A percentile compares a stretch with the other conserved stretches of the same genome.
Conservation (phyloP, 371 early-diverging fungal species). For the Apophysomyces sp. region DNA sequence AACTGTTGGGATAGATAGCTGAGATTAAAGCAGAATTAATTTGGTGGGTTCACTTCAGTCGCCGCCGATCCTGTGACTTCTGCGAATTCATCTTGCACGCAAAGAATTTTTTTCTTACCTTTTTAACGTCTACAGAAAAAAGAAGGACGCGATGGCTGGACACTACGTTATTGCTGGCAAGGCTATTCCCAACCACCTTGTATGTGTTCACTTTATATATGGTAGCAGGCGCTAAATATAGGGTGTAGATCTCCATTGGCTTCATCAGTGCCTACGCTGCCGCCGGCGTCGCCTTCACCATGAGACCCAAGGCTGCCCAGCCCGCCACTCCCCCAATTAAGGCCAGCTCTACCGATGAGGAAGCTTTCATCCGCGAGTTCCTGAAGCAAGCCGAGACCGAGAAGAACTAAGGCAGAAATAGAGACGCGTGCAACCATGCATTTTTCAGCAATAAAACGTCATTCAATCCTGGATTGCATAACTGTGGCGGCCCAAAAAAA, state of each 20-base stretch:
- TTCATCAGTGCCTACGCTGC: constrained; percentile 49
- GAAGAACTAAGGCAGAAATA: constrained; percentile 37
- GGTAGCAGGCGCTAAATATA: no score
- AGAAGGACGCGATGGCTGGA: constrained; percentile 39
- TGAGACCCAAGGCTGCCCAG: constrained; percentile 52
- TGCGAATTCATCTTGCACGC: neutral
- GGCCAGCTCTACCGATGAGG: constrained; percentile 65
- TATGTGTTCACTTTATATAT: constrained; percentile 18
- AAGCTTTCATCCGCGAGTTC: constrained; percentile 69
- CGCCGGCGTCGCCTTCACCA: constrained; percentile 26
- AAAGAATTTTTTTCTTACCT: neutral
- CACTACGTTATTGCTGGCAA: constrained; percentile 54
- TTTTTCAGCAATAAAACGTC: neutral
- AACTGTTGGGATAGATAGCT: no score
- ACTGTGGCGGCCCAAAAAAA: neutral
- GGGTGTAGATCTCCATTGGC: constrained; percentile 47
- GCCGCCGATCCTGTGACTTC: neutral
- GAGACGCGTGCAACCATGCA: neutral
- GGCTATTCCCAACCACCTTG: constrained; percentile 46
- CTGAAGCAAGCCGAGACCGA: constrained; percentile 59
- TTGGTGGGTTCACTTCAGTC: neutral
- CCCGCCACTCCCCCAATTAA: constrained; percentile 65
- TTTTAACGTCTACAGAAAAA: constrained; percentile 5
- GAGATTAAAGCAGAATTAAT: no score
- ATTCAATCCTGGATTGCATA: neutral